Evolutionary conservation across 345 rosid genomes (phyloP).

Genomic region (Psidium guajava): DNA sequence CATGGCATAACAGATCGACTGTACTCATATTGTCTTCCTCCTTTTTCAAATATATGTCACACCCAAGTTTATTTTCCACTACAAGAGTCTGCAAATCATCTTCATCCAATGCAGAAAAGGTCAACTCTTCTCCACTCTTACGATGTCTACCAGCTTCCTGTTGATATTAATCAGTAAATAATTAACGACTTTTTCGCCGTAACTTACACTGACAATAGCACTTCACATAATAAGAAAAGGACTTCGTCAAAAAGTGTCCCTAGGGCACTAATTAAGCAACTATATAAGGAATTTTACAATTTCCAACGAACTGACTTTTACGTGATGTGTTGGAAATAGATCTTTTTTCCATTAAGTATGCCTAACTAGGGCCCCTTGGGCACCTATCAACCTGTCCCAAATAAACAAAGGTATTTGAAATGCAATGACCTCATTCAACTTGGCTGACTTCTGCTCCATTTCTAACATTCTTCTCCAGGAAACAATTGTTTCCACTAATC

Average conservation of each 20-base stretch:
- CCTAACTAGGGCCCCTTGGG: neutral
- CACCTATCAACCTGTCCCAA: neutral
- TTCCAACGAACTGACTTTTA: neutral
- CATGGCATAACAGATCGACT: constrained; percentile 47
- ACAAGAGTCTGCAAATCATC: constrained; percentile 82
- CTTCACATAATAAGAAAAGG: neutral
- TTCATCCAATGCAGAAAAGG: constrained; percentile 86
- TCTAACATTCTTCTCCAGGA: constrained; percentile 93
- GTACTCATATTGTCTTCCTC: constrained; percentile 49
- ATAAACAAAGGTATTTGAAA: neutral
- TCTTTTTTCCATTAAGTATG: neutral
- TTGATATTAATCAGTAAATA: constrained; percentile 4
- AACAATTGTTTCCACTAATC: constrained; percentile 55
- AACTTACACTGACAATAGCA: neutral
- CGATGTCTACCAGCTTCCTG: constrained; percentile 48
- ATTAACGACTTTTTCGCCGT: neutral
- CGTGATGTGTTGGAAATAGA: neutral
- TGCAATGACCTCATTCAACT: constrained; percentile 49
- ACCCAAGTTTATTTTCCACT: constrained; percentile 85
- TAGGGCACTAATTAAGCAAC: neutral
- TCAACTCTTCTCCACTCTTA: constrained; percentile 45
- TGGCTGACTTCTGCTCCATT: constrained; percentile 75
- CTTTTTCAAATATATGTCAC: constrained; percentile 70
- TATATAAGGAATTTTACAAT: neutral
- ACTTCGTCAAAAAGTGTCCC: neutral